Conservation (phyloP, 1,284 basidiomycete species). For the Rhizoctonia solani region DNA sequence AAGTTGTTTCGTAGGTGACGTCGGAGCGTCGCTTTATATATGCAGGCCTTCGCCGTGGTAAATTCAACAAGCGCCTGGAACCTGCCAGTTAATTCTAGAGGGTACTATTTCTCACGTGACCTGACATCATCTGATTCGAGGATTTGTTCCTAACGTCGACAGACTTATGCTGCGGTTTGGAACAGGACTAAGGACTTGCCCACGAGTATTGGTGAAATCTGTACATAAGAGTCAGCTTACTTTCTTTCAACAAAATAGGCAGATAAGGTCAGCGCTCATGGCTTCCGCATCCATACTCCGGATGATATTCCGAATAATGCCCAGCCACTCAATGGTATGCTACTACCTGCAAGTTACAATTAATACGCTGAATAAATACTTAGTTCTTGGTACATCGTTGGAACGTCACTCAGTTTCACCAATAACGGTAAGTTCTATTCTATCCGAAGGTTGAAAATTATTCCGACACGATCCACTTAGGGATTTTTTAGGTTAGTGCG, state of each 20-base stretch:
- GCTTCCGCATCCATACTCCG: constrained; percentile 5
- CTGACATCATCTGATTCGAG: neutral
- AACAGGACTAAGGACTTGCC: neutral
- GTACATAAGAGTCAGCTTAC: neutral
- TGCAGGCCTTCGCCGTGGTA: constrained; percentile 23
- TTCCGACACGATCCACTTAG: neutral
- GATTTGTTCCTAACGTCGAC: neutral
- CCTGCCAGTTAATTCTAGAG: neutral
- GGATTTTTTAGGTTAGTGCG: neutral
- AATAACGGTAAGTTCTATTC: neutral
- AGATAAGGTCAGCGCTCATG: constrained; percentile 9
- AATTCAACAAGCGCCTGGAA: constrained; percentile 13
- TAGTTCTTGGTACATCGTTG: constrained; percentile 12
- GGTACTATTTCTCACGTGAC: neutral
- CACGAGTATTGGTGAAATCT: neutral
- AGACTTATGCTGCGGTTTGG: neutral
- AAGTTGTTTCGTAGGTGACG: neutral
- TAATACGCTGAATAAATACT: neutral
- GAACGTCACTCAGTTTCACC: constrained; percentile 1
- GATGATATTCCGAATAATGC: neutral
- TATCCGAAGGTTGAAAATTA: neutral
- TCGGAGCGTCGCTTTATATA: constrained; percentile 22
- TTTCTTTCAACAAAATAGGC: constrained; percentile 1
- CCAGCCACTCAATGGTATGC: constrained; percentile 21
- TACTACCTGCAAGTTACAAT: neutral